Evolutionary conservation across 2,329 filamentous ascomycete species (phyloP), one percentile per base, ranked within the genome.

Genomic region (Fusarium sp.): DNA sequence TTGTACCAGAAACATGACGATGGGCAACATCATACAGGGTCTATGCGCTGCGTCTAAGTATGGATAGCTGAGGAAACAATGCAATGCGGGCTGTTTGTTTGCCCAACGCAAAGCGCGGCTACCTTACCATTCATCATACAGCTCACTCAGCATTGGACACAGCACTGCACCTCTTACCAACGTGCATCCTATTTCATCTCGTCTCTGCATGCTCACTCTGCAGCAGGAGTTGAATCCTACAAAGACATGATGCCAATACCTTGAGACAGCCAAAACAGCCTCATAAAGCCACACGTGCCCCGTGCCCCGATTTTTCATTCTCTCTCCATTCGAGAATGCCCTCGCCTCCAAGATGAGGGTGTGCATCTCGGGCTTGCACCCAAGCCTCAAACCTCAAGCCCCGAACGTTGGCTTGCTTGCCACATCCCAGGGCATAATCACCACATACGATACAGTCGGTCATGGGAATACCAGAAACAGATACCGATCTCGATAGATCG

Each of bases 21-120:
- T 32, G 35, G 26, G 37, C 28, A 28, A 11, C 28, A 20, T 28
- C 32, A 19, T 26, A 26, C 26, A 30, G 9, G 37, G 62, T 47
- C 58, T 54, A 59, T 41, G 64, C 63, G 62, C 26, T 56, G 45
- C 48, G 32, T 53, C 37, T 61, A 43, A 32, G 20, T 17, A 30
- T 5, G 28, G 10, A 30, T 13, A 22, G 17, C 22, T 14, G 20
- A 47, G 19, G 46, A 60, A 51, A 32, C 22, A 33, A 28, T 15
- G 26, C 17, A 10, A 37, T 37, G 35, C 35, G n/a, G 17, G 7
- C 6, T 10, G 10, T 37, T 49, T 49, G 32, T 45, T 50, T 46
- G n/a, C 30, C 19, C 57, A 35, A 51, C 54, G 62, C 66, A 58
- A 60, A 70, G 50, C 67, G 67, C 67, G 67, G 53, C 45, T 70